phyloP scores from a whole-genome alignment of 352 stramenopile species.

The Pythium apleroticum region DNA sequence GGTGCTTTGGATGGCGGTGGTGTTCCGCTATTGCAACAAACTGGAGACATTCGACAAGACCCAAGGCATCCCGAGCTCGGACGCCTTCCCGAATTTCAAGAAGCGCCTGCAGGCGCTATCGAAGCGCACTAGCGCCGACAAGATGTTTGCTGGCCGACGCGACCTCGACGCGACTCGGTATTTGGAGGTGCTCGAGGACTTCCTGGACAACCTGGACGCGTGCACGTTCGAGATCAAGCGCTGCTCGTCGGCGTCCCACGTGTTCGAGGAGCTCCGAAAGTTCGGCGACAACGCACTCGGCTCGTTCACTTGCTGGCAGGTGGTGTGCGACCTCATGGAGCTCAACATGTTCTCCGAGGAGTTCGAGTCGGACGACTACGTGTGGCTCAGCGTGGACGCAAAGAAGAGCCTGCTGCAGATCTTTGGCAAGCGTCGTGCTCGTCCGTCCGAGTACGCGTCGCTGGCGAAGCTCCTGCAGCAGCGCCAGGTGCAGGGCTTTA shows the following conservation, averaged over 20 bases:
- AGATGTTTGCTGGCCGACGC: slow-evolving; percentile 55
- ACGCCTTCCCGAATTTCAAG: slow-evolving; percentile 62
- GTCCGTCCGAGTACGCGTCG: slow-evolving; percentile 63
- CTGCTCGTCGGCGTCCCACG: slow-evolving; percentile 42
- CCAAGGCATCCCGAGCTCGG: slow-evolving; percentile 73
- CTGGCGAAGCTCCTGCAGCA: slow-evolving; percentile 71
- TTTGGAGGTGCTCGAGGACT: slow-evolving; percentile 65
- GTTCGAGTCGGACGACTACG: slow-evolving; percentile 64
- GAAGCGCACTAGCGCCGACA: slow-evolving; percentile 53
- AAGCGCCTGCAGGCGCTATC: slow-evolving; percentile 55
- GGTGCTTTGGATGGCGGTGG: slow-evolving; percentile 79
- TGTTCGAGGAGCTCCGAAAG: slow-evolving; percentile 66
- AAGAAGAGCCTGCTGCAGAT: slow-evolving; percentile 83
- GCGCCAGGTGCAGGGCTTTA: slow-evolving; percentile 76
- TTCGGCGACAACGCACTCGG: slow-evolving; percentile 72
- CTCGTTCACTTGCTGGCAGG: slow-evolving; percentile 88
- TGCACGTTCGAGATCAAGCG: slow-evolving; percentile 58
- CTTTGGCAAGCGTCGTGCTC: slow-evolving; percentile 75
- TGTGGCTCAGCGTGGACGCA: slow-evolving; percentile 78
- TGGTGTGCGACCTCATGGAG: slow-evolving; percentile 77
- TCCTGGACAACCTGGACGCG: slow-evolving; percentile 62
- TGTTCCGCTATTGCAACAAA: slow-evolving; percentile 82
- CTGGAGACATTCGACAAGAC: slow-evolving; percentile 81
- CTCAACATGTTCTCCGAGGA: slow-evolving; percentile 64
- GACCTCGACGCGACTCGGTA: slow-evolving; percentile 59